phyloP scores from a whole-genome alignment of 2,329 filamentous ascomycete genomes.

The Xylaria arbuscula region DNA sequence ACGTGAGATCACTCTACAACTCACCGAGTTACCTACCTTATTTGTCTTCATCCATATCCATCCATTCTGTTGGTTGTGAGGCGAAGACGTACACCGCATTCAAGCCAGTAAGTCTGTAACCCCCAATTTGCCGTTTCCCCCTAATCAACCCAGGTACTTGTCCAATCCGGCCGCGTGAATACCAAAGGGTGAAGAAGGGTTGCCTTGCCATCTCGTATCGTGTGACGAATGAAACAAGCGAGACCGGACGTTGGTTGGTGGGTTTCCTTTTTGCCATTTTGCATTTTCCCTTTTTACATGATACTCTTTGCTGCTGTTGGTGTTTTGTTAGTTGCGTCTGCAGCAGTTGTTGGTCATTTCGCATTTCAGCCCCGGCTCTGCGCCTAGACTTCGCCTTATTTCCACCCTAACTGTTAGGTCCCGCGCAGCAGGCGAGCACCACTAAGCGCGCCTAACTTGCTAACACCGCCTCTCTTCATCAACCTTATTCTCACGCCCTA shows the following conservation, averaged over 20 bases:
- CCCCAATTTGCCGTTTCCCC: background rate
- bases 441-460: background rate
- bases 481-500: constrained; percentile 23
- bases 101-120: constrained; percentile 1
- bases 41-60: background rate
- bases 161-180: background rate
- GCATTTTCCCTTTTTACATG: no score
- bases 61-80: background rate
- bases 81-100: constrained; percentile 5
- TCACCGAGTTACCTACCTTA: background rate
- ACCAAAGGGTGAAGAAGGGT: background rate
- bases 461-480: constrained; percentile 14
- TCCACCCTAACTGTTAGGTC: constrained; percentile 7
- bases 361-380: background rate
- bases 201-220: background rate
- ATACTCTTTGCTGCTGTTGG: background rate
- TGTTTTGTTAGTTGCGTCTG: background rate
- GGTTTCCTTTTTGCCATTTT: background rate
- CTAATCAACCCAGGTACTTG: background rate
- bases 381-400: background rate
- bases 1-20: background rate
- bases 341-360: background rate
- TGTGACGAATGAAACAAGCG: background rate
- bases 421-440: background rate
- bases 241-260: constrained; percentile 1